A percentile compares a stretch with the other conserved stretches of the same genome.
phyloP scores from a whole-genome alignment of 1,284 basidiomycete genomes.

The Ceratobasidium sp. region DNA sequence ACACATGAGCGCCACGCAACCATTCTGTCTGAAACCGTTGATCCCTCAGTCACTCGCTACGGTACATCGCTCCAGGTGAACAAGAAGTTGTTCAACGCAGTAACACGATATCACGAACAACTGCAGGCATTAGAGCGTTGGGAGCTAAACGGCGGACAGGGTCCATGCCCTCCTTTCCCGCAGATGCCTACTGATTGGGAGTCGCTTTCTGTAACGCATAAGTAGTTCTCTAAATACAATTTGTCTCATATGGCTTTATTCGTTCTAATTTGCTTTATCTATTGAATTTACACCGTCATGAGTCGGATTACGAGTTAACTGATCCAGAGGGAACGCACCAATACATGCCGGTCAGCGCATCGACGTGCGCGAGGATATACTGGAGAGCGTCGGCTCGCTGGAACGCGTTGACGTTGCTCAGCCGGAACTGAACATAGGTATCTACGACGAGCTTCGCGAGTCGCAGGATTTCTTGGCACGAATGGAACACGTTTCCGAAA shows the following conservation, averaged over 20 bases:
- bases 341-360: conserved; percentile 99
- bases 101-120: not conserved
- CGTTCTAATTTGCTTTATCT: no score
- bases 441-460: conserved; percentile 99
- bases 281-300: no score
- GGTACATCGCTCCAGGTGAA: not conserved
- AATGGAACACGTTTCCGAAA: conserved; percentile 99
- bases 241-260: no score
- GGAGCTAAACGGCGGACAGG: not conserved
- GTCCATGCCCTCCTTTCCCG: not conserved
- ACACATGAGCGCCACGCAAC: not conserved
- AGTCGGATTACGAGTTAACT: not conserved
- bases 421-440: conserved; percentile 97
- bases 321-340: conserved; percentile 64
- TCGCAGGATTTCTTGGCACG: conserved; percentile 97
- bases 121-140: not conserved
- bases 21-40: not conserved
- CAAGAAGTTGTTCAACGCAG: not conserved
- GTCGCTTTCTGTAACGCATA: no score
- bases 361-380: conserved; percentile 98
- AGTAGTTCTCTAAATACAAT: no score
- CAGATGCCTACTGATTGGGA: no score
- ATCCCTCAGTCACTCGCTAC: not conserved
- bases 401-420: conserved; percentile 99
- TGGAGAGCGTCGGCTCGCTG: conserved; percentile 98